Percentiles rank a stretch among this genome's conserved stretches.
Conservation (phyloP, 495 filamentous ascomycete species). For the Lophium mytilinum region DNA sequence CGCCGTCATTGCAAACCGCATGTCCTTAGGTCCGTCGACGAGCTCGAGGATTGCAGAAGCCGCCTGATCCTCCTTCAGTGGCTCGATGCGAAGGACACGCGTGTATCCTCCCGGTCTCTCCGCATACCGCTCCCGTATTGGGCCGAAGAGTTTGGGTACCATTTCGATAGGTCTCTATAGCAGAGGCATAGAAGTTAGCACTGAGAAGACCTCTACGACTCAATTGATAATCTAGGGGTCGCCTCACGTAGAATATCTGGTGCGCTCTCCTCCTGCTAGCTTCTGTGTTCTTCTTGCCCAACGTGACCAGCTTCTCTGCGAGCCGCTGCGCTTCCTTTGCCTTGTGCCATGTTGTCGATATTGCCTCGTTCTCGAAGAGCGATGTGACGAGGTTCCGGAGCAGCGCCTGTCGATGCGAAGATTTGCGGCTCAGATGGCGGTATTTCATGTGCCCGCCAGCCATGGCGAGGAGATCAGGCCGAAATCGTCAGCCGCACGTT, state of each 20-base stretch:
- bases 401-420: constrained; percentile 81
- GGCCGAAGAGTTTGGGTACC: constrained; percentile 81
- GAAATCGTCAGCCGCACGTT: too few species aligned
- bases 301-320: constrained; percentile 86
- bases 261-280: constrained; percentile 57
- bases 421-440: constrained; percentile 74
- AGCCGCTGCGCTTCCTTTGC: constrained; percentile 92
- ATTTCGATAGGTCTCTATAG: constrained; percentile 32
- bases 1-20: constrained; percentile 90
- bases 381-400: constrained; percentile 94
- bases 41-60: constrained; percentile 88
- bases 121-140: constrained; percentile 69
- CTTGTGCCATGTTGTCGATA: constrained; percentile 90
- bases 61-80: constrained; percentile 65
- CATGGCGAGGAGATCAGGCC: constrained; percentile 44
- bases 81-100: constrained; percentile 80
- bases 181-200: neutral
- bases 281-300: constrained; percentile 85
- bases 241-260: constrained; percentile 72
- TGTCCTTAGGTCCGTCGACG: constrained; percentile 89
- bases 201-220: neutral
- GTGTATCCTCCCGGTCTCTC: constrained; percentile 88
- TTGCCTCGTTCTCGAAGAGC: constrained; percentile 85
- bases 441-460: constrained; percentile 77
- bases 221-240: neutral